phyloP scores from a whole-genome alignment of 768 basidiomycete genomes.

The Auricularia cornea region DNA sequence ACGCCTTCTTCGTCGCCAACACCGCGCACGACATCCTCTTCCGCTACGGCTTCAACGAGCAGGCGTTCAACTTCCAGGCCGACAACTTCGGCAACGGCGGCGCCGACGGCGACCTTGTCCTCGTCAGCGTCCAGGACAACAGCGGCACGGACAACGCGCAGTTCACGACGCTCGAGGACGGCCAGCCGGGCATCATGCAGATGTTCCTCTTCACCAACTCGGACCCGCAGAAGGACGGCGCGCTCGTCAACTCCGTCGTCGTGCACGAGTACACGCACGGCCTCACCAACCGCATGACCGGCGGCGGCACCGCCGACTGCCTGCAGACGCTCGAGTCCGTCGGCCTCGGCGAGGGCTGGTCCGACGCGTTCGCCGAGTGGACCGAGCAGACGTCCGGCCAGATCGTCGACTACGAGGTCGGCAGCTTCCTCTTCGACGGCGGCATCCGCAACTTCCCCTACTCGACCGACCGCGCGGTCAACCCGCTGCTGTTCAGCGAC shows the following conservation, averaged over 20 bases:
- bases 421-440: conserved; percentile 17
- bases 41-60: conserved; percentile 9
- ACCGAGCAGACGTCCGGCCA: conserved; percentile 6
- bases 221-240: conserved; percentile 31
- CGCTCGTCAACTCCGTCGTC: conserved; percentile 30
- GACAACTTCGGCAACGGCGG: conserved; percentile 31
- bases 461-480: conserved; percentile 4
- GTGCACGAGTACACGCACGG: conserved; percentile 30
- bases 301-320: conserved; percentile 11
- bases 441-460: conserved; percentile 19
- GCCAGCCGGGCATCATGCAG: conserved; percentile 34
- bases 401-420: conserved; percentile 7
- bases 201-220: conserved; percentile 27
- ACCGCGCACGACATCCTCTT: conserved; percentile 26
- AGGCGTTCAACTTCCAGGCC: conserved; percentile 27
- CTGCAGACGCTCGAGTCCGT: conserved; percentile 22
- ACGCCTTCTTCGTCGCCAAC: conserved; percentile 33
- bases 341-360: conserved; percentile 37
- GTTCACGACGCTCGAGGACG: conserved; percentile 20
- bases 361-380: conserved; percentile 26
- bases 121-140: conserved; percentile 27
- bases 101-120: conserved; percentile 27
- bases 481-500: conserved; percentile 19
- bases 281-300: conserved; percentile 35
- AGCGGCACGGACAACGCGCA: conserved; percentile 14